Conservation (phyloP, 257 asterid species). For the Petunia secreta region DNA sequence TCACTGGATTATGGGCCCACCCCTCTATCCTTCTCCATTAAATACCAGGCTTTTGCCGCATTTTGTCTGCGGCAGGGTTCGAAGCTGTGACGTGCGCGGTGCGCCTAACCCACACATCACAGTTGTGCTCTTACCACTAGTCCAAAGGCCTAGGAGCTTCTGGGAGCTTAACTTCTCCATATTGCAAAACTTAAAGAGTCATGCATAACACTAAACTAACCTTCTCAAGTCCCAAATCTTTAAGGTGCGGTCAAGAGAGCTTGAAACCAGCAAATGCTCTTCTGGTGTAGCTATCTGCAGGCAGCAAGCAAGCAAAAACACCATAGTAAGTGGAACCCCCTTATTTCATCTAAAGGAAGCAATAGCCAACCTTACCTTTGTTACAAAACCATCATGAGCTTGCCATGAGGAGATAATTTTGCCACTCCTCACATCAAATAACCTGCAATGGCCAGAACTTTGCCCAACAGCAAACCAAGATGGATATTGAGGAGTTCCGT, state of each 20-base stretch:
- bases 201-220: slow-evolving; percentile 37
- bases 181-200: neutral
- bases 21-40: too few relatives aligned
- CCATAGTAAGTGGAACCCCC: slow-evolving; percentile 2
- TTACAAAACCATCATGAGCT: slow-evolving; percentile 97
- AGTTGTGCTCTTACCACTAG: too few relatives aligned
- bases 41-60: too few relatives aligned
- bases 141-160: too few relatives aligned
- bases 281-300: slow-evolving; percentile 84
- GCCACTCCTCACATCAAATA: slow-evolving; percentile 90
- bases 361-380: slow-evolving; percentile 63
- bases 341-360: neutral
- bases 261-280: slow-evolving; percentile 80
- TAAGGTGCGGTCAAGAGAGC: slow-evolving; percentile 88
- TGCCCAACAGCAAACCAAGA: slow-evolving; percentile 93
- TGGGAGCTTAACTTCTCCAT: too few relatives aligned
- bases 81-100: too few relatives aligned
- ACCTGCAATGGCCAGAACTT: slow-evolving; percentile 84
- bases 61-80: too few relatives aligned
- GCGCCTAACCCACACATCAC: too few relatives aligned
- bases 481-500: slow-evolving; percentile 53
- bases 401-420: slow-evolving; percentile 84
- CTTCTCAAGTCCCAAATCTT: slow-evolving; percentile 97
- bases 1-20: too few relatives aligned
- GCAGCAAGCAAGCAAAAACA: slow-evolving; percentile 29